phyloP scores from a whole-genome alignment of 345 rosid genomes.

The Angophora floribunda region DNA sequence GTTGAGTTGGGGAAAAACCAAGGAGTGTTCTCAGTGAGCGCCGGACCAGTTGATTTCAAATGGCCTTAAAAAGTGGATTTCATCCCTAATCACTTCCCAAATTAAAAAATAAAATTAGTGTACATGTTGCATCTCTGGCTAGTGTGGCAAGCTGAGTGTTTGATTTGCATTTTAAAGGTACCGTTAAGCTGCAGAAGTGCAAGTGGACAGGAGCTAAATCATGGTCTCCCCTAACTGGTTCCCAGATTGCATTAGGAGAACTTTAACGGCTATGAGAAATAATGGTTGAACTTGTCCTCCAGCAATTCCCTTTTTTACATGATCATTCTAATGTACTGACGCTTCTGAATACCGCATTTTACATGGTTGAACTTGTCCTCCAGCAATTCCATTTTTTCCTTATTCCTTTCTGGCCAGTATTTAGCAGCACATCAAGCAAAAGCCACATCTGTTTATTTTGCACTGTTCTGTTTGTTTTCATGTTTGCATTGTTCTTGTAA shows the following conservation, averaged over 20 bases:
- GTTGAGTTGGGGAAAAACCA: background rate
- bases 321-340: background rate
- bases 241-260: background rate
- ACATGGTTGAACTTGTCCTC: background rate
- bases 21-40: background rate
- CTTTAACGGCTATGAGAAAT: background rate
- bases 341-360: background rate
- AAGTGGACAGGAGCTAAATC: background rate
- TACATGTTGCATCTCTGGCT: background rate
- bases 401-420: background rate
- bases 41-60: background rate
- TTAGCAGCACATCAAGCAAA: background rate
- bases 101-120: background rate
- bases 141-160: background rate
- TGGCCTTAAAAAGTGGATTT: background rate
- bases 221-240: background rate
- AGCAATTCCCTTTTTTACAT: too few relatives aligned
- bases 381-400: background rate
- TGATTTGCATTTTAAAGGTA: background rate
- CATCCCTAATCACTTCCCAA: background rate
- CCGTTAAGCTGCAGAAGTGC: background rate
- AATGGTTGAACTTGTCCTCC: too few relatives aligned
- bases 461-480: too few relatives aligned
- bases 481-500: background rate
- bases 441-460: background rate